Evolutionary conservation across 2,329 filamentous ascomycete species (phyloP), one percentile per base, ranked within the genome.

Genomic region (Dryadomyces quercivorus): DNA sequence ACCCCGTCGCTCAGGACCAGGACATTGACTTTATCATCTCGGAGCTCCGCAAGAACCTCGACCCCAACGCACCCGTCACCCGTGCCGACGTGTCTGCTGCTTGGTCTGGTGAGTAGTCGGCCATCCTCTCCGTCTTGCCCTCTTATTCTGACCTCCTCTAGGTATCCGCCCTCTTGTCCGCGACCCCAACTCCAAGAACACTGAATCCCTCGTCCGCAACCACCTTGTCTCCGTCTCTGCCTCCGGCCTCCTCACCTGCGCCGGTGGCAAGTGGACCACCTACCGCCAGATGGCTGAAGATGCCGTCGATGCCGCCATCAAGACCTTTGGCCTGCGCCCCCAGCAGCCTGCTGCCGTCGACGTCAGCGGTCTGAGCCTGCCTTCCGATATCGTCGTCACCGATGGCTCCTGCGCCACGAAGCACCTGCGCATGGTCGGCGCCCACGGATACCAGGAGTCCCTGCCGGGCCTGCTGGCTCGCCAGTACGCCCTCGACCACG

Each of bases 391-490:
- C 57, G 79, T 87, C 26, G 7, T 5, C 2, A 36, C 34, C 20
- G 82, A 86, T 63, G 87, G 87, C 36, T 72, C 72, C 21, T 92
- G 87, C 72, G 81, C 86, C 64, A 92, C 88, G 6, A 85, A 88
- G 65, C 75, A 80, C 58, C 80, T 90, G 49, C 79, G 83, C 54
- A 76, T 92, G 46, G 71, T 89, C 54, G 87, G 87, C 62, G 85
- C 88, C 8, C 87, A 92, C 69, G 87, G 87, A 55, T 59, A 42
- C 91, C 84, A 73, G 90, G 85, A 69, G 90, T 90, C 70, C 78
- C 90, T 1, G 81, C 96, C 22, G 95, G 95, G 73, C 75, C 91
- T 92, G 69, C 75, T 96, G 40, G 93, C 95, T 65, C 90, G 96
- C 69, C 88, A 95, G 71, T 95, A 88, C 65, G 90, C 91, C 59